Percentiles rank a stretch among this genome's conserved stretches.
Evolutionary conservation across 495 filamentous ascomycete genomes (phyloP).

Genomic region (Talaromyces proteolyticus): DNA sequence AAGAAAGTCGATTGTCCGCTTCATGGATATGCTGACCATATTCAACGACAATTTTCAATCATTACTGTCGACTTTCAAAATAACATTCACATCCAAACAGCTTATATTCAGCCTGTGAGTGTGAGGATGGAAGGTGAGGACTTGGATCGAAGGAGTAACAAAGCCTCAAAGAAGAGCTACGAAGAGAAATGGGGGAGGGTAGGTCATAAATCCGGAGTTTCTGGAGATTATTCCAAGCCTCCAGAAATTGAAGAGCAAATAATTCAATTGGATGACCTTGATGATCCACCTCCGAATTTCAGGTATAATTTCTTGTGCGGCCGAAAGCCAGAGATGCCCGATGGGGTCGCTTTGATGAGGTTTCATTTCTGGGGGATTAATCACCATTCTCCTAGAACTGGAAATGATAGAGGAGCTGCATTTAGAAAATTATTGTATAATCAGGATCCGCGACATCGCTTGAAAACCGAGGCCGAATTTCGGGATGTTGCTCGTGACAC

Average conservation of each 20-base stretch:
- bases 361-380: constrained; percentile 30
- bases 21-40: too few species aligned
- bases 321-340: neutral
- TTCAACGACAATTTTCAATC: too few species aligned
- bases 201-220: too few species aligned
- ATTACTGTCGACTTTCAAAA: too few species aligned
- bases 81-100: too few species aligned
- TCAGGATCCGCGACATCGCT: constrained; percentile 13
- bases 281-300: constrained; percentile 18
- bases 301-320: neutral
- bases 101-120: too few species aligned
- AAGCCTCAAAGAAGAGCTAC: too few species aligned
- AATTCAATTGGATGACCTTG: constrained; percentile 13
- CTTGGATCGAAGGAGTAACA: too few species aligned
- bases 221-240: constrained; percentile 7
- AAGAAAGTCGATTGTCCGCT: too few species aligned
- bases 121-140: too few species aligned
- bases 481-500: constrained; percentile 21
- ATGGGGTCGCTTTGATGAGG: constrained; percentile 3
- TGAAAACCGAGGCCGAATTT: constrained; percentile 10
- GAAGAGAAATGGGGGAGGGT: too few species aligned
- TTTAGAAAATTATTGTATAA: constrained; percentile 27
- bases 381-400: neutral
- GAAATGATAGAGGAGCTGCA: neutral
- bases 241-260: constrained; percentile 1